Evolutionary conservation across 192 early-diverging fungal species (phyloP).

Genomic region (Coemansia sp.): DNA sequence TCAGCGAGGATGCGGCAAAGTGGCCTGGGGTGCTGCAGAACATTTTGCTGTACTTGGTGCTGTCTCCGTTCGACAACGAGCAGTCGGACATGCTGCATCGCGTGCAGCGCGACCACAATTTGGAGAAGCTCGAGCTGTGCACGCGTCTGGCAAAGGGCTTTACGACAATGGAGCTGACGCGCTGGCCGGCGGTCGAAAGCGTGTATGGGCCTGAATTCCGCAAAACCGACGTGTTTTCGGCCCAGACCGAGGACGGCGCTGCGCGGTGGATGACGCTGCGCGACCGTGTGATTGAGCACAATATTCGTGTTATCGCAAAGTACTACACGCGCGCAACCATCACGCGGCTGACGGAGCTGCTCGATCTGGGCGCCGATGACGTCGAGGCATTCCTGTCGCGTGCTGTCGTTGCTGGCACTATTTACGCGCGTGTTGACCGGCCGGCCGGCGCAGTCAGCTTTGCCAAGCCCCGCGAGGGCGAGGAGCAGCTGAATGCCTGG

Average conservation of each 20-base stretch:
- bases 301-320: slow-evolving; percentile 93
- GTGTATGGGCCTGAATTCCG: slow-evolving; percentile 79
- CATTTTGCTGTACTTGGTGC: slow-evolving; percentile 80
- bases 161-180: slow-evolving; percentile 88
- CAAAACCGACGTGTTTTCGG: slow-evolving; percentile 72
- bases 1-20: slow-evolving; percentile 74
- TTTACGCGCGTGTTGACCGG: slow-evolving; percentile 94
- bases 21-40: slow-evolving; percentile 76
- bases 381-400: slow-evolving; percentile 91
- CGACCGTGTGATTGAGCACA: slow-evolving; percentile 97
- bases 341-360: slow-evolving; percentile 81
- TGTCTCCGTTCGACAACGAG: slow-evolving; percentile 94
- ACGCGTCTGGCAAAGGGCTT: slow-evolving; percentile 87
- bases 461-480: slow-evolving; percentile 77
- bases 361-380: slow-evolving; percentile 83
- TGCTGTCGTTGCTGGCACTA: slow-evolving; percentile 90
- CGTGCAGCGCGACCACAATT: slow-evolving; percentile 75
- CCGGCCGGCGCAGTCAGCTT: slow-evolving; percentile 89
- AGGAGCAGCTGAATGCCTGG: slow-evolving; percentile 93
- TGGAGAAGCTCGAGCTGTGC: slow-evolving; percentile 72
- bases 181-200: slow-evolving; percentile 92
- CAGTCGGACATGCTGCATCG: slow-evolving; percentile 92
- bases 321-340: slow-evolving; percentile 91
- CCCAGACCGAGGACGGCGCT: slow-evolving; percentile 69
- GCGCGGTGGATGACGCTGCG: slow-evolving; percentile 82